Evolutionary conservation across 805 yeast species (phyloP), one percentile per base, ranked within the genome.

Genomic region (Candida sithepensis): DNA sequence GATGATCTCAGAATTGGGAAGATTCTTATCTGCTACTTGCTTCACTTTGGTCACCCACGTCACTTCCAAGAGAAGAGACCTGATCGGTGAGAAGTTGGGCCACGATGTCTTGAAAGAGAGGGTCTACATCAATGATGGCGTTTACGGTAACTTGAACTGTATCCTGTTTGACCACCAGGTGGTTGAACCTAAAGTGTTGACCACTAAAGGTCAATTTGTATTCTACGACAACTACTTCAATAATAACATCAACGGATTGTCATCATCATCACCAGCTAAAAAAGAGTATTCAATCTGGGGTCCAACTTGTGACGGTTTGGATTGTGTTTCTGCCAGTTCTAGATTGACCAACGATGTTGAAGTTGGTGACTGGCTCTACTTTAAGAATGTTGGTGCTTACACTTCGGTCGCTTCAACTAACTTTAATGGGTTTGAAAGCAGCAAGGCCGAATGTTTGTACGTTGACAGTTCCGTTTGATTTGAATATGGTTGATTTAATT

Each of bases 281-380:
- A 49, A 57, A 36, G 54, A 52, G 34, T 84, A 78, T 45, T 87
- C 96, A 3, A 76, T 94, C 50, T 92, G 99, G 99, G 99, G 99
- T 5, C 99, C 98, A 40, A 92, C 98, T 18, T 92, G 99, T 70
- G 99, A 92, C 68, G 97, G 97, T 3, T 74, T 92, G 53, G 99
- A 92, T 66, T 85, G 96, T 65, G 80, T 92, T 48, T 65, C 85
- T 18, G 65, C 72, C 41, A 72, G 70, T 33, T 71, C 80, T 50
- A 57, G 56, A 32, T 72, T 92, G 59, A 73, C 82, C 18, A 73
- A 77, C 46, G 80, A 81, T 36, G 81, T 89, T 39, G 71, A 73
- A 19, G 84, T 86, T 39, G 98, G 97, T 8, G 98, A 92, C 65
- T 92, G 98, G 98, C 64, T 92, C 48, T 88, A 82, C 67, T 91